Evolutionary conservation across 2,329 filamentous ascomycete genomes (phyloP), one percentile per base, ranked within the genome.

Genomic region (Chaetothyriales sp.): DNA sequence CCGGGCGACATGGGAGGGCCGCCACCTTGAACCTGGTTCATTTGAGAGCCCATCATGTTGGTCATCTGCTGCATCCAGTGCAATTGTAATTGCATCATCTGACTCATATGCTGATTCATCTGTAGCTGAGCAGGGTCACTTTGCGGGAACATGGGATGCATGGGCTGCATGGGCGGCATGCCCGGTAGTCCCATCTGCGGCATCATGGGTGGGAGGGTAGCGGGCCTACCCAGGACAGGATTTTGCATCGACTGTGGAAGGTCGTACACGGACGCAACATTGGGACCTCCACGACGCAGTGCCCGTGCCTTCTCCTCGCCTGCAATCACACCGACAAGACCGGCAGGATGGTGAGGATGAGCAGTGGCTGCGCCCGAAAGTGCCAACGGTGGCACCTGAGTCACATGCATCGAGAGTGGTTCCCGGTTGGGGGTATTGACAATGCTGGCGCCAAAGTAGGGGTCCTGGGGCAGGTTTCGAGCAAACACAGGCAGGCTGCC

Each of bases 31-130:
- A 39, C 47, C 28, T 49, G 46, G 22, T 48, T 49, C 12, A 39
- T 43, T 44, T 66, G 66, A 51, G 64, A 61, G 20, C 65, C 73
- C 76, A 86, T 84, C 79, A 87, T 83, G 43, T 68, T 65, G 62
- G 72, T 70, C 70, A 74, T 73, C 57, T 72, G 69, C 61, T 89
- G 84, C 83, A 93, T 90, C 68, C 88, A 88, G 64, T 93, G 85
- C 83, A 93, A 89, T 65, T 94, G 87, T 82, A 92, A 87, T 63
- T 88, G 83, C 84, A 90, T 88, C 68, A 90, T 88, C 61, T 86
- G 82, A 51, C 79, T 77, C 85, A 90, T 89, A 62, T 89, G 84
- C 62, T 87, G 83, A 5, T 78, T 83, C 75, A 92, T 83, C 58
- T 89, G 81, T 43, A 89, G 75, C 60, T 90, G 84, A 25, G 81